Evolutionary conservation across 1,139 yeast species (phyloP), one percentile per base, ranked within the genome.

Genomic region (Arxiozyma slooffiae): DNA sequence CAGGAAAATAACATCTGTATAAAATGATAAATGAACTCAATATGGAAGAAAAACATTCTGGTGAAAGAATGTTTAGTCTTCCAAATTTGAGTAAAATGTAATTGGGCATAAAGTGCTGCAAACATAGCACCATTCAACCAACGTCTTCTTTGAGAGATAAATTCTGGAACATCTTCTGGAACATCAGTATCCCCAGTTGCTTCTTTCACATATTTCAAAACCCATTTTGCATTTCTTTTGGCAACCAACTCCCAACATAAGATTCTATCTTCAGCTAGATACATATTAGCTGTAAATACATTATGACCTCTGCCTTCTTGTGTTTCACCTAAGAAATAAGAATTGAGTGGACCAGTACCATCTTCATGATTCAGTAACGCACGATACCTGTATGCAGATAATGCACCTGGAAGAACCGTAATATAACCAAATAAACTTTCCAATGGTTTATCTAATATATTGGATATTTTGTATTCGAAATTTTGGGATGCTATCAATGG

Each of bases 161-260:
- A 90, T 67, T 92, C 98, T 0, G 97, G 79, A 45, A 90, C 75
- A 6, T 81, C 74, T 64, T 90, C 97, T 3, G 98, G 98, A 47
- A 92, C 97, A 76, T 92, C 98, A 0, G 98, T 92, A 66, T 90
- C 97, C 59, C 97, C 98, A 26, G 86, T 84, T 1, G 97, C 97
- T 68, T 81, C 86, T 61, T 86, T 85, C 49, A 92, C 97, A 66
- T 90, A 90, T 64, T 88, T 88, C 60, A 92, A 74, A 24, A 92
- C 87, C 98, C 98, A 92, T 63, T 81, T 84, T 48, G 88, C 92
- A 54, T 81, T 79, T 58, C 75, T 78, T 63, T 92, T 90, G 6
- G 97, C 95, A 14, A 92, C 94, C 51, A 92, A 75, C 67, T 92
- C 98, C 97, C 97, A 92, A 69, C 97, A 92, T 56, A 92, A 71